Evolutionary conservation across 2,329 filamentous ascomycete genomes (phyloP), one percentile per base, ranked within the genome.

Genomic region (Pseudopithomyces maydicus): DNA sequence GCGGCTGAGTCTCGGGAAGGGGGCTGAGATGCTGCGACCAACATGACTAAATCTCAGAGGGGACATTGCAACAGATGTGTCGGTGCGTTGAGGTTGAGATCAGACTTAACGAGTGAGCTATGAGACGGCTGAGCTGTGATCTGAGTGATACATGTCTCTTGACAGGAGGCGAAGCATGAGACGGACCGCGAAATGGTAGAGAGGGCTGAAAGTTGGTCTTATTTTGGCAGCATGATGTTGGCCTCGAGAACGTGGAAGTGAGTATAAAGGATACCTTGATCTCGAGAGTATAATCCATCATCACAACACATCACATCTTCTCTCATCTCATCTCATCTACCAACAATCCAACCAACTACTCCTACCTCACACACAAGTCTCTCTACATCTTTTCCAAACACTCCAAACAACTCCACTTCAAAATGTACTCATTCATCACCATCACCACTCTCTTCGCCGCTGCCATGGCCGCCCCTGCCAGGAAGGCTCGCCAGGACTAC

Each of bases 351-450:
- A 32, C 11, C n/a, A 45, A 53, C 7, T n/a, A 47, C 1, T 36
- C 12, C 35, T 5, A 6, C 35, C 35, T 7, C 14, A 35, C 32
- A 14, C 12, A 38, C 14, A 19, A 15, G 8, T 45, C 32, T 5
- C 14, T 19, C n/a, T 44, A 12, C 46, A 23, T 26, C 12, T 29
- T 29, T 20, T 15, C 19, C 11, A 32, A 41, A 41, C 6, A 17
- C 39, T 47, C 36, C 41, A 59, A 52, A 52, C 45, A 50, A 57
- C 48, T 50, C 56, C 20, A 26, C 38, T 29, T 26, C 46, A 61
- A 61, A 56, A 67, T 67, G 63, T 63, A 64, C 59, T 48, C 57
- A 53, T 57, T 58, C 48, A 55, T 57, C 52, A 42, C 52, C 39
- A 14, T 62, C 42, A 26, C 53, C 43, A 51, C 63, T 57, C 45